A percentile compares a stretch with the other conserved stretches of the same genome.
These are phyloP conservation scores for Didymella exigua DNA, from an alignment of 2,329 filamentous ascomycete species.

Conservation along the genomic window DNA sequence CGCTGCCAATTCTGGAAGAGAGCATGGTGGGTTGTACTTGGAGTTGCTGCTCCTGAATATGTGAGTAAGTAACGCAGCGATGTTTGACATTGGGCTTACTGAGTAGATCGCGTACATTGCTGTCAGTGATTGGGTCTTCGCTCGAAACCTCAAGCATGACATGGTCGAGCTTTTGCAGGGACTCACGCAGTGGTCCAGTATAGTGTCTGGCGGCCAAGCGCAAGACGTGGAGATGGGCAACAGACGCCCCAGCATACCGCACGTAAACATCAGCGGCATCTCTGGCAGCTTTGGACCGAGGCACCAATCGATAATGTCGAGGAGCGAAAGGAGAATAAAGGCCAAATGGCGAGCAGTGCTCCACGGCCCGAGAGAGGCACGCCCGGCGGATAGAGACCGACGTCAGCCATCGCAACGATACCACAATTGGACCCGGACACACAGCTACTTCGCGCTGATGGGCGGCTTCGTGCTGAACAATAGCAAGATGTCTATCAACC, in stretches of 20 bases:
- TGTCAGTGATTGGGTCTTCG: neutral
- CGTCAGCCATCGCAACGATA: neutral
- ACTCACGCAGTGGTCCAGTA: too few relatives aligned
- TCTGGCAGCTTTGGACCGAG: too few relatives aligned
- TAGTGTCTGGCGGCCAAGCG: too few relatives aligned
- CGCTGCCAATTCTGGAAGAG: neutral
- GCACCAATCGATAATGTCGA: too few relatives aligned
- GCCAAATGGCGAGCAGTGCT: too few relatives aligned
- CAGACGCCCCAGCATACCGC: too few relatives aligned
- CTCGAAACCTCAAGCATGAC: neutral
- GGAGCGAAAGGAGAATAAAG: too few relatives aligned
- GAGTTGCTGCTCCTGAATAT: neutral
- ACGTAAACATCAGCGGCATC: too few relatives aligned
- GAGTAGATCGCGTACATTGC: neutral
- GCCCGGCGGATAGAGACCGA: too few relatives aligned
- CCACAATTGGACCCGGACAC: constrained; percentile 12
- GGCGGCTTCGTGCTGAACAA: constrained; percentile 11
- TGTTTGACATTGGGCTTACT: neutral
- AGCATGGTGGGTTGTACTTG: neutral
- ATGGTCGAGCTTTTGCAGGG: neutral
- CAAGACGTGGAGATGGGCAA: too few relatives aligned
- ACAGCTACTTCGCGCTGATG: constrained; percentile 21
- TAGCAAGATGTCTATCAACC: neutral
- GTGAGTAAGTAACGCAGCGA: neutral
- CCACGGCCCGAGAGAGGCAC: too few relatives aligned